Evolutionary conservation across 345 rosid species (phyloP).

Genomic region (Raphanus sativus): DNA sequence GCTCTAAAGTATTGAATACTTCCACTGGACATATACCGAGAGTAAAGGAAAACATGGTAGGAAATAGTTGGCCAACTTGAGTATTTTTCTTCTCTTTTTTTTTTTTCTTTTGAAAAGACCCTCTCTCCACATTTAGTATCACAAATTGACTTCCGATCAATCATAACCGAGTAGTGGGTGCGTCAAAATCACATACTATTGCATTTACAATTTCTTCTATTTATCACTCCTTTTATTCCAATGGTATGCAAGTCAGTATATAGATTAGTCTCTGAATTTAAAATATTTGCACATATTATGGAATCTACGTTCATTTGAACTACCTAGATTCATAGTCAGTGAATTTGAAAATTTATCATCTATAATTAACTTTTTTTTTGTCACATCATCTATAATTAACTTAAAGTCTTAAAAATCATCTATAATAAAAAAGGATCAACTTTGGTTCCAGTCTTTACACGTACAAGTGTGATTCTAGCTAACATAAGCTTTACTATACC

Average conservation of each 20-base stretch:
- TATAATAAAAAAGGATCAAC: too few relatives aligned
- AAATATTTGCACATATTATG: background rate
- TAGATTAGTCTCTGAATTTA: background rate
- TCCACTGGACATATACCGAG: background rate
- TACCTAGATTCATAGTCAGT: too few relatives aligned
- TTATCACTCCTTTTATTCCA: background rate
- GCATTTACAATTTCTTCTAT: background rate
- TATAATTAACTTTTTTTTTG: too few relatives aligned
- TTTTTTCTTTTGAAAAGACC: background rate
- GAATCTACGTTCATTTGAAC: too few relatives aligned
- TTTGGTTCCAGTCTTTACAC: too few relatives aligned
- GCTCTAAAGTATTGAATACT: background rate
- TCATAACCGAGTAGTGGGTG: constrained; percentile 1
- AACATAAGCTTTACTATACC: too few relatives aligned
- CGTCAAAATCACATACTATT: background rate
- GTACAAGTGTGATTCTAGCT: too few relatives aligned
- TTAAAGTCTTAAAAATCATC: too few relatives aligned
- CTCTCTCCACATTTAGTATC: constrained; percentile 18
- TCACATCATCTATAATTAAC: too few relatives aligned
- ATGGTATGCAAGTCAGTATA: background rate
- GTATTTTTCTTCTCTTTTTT: background rate
- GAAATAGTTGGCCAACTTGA: background rate
- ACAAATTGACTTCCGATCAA: constrained; percentile 8
- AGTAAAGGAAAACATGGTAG: background rate
- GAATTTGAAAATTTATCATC: too few relatives aligned